Evolutionary conservation across 2,329 filamentous ascomycete genomes (phyloP).

Genomic region (Talaromyces sp.): DNA sequence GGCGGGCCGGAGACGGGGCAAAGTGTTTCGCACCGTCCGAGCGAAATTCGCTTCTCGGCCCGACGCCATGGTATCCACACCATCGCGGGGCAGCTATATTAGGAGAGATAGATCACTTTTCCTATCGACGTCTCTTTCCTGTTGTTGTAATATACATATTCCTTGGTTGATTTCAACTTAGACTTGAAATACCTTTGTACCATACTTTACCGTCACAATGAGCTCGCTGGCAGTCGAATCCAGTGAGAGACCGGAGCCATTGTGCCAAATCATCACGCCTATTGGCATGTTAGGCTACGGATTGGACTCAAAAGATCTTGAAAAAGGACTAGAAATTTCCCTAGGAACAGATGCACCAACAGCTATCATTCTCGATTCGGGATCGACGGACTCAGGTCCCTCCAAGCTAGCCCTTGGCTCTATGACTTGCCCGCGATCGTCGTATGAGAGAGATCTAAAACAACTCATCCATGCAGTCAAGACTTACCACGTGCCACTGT

Average conservation of each 20-base stretch:
- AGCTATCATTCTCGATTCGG: conserved; percentile 22
- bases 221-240: neutral
- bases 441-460: conserved; percentile 40
- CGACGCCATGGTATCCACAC: no score
- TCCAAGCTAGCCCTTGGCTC: conserved; percentile 19
- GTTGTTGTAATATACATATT: no score
- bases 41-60: no score
- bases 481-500: conserved; percentile 30
- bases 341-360: conserved; percentile 26
- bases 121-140: neutral
- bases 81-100: no score
- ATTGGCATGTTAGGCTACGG: conserved; percentile 48
- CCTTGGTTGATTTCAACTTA: neutral
- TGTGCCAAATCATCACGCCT: conserved; percentile 33
- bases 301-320: conserved; percentile 25
- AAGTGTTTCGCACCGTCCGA: no score
- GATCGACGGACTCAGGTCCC: conserved; percentile 24
- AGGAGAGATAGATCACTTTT: neutral
- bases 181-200: neutral
- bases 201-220: neutral
- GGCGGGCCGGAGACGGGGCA: no score
- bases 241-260: neutral
- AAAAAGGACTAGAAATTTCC: conserved; percentile 30
- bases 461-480: conserved; percentile 33
- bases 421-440: conserved; percentile 32